phyloP scores from a whole-genome alignment of 352 stramenopile genomes.

The Phytopythium helicoides region DNA sequence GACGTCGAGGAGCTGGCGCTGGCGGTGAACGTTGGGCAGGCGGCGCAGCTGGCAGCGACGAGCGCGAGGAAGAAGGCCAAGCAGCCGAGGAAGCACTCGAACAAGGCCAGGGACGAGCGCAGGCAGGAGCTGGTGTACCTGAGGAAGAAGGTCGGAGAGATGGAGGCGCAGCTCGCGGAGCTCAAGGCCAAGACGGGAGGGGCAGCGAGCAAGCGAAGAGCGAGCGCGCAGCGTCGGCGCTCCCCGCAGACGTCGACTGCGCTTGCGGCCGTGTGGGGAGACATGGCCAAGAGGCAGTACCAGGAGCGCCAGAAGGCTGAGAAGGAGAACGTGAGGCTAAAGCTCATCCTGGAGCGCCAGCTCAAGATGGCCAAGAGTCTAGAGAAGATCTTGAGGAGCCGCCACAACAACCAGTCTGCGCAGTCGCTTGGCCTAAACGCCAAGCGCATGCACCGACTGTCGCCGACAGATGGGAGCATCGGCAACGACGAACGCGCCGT shows the following conservation, averaged over 20 bases:
- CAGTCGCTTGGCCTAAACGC: slow-evolving; percentile 20
- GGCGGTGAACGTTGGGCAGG: not conserved
- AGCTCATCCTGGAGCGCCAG: slow-evolving; percentile 44
- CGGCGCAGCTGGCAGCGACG: no score
- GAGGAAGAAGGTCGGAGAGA: slow-evolving; percentile 31
- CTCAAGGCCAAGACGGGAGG: slow-evolving; percentile 16
- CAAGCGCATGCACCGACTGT: slow-evolving; percentile 25
- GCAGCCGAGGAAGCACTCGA: slow-evolving; percentile 29
- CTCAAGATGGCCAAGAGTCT: slow-evolving; percentile 45
- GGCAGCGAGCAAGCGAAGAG: slow-evolving; percentile 7
- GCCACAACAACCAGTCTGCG: slow-evolving; percentile 25
- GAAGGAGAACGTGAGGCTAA: slow-evolving; percentile 45
- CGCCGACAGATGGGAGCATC: slow-evolving; percentile 9
- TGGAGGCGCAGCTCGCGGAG: slow-evolving; percentile 29
- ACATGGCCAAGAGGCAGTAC: slow-evolving; percentile 37
- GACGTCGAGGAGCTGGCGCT: not conserved
- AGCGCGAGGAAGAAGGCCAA: no score
- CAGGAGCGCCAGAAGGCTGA: slow-evolving; percentile 36
- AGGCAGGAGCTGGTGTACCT: slow-evolving; percentile 36
- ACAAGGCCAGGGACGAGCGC: slow-evolving; percentile 23
- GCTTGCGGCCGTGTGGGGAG: slow-evolving; percentile 34
- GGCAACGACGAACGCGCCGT: slow-evolving; percentile 21
- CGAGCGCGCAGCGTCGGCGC: no score
- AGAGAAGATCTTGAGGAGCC: slow-evolving; percentile 32
- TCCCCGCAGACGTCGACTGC: slow-evolving; percentile 17